Evolutionary conservation across 75 land plant species (phyloP).

Genomic region (Pinus tabuliformis): DNA sequence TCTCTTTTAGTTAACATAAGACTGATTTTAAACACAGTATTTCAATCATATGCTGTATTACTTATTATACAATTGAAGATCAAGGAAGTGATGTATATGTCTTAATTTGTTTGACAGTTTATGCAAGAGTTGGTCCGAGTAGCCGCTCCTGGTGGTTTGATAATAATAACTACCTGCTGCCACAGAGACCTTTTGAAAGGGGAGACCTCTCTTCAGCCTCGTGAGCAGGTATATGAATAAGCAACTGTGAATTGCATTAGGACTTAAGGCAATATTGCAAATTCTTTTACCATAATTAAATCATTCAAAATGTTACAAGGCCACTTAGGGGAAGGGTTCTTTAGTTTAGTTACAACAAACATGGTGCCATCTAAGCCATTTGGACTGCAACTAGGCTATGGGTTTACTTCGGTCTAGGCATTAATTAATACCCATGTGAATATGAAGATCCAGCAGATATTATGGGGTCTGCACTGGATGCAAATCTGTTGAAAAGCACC

Average conservation of each 20-base stretch:
- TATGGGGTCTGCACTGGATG: conserved; percentile 86
- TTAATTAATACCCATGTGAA: conserved; percentile 85
- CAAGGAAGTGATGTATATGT: too few species aligned
- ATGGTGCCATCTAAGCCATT: conserved; percentile 28
- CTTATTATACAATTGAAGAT: too few species aligned
- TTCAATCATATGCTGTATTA: too few species aligned
- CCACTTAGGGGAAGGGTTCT: too few species aligned
- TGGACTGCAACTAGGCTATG: too few species aligned
- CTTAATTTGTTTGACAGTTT: conserved; percentile 41
- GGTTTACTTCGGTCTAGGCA: too few species aligned
- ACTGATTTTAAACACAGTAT: too few species aligned
- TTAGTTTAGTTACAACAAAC: too few species aligned
- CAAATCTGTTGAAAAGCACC: conserved; percentile 55
- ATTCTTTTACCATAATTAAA: too few species aligned
- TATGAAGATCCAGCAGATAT: conserved; percentile 20
- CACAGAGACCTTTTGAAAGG: conserved; percentile 78
- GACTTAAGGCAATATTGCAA: too few species aligned
- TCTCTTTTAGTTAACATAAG: too few species aligned
- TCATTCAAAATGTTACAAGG: too few species aligned
- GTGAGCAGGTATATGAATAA: conserved; percentile 77
- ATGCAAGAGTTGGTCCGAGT: conserved; percentile 81
- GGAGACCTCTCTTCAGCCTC: conserved; percentile 34
- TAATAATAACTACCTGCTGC: conserved; percentile 98
- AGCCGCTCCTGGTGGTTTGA: conserved; percentile 84
- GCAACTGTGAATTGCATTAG: conserved; percentile 8